These are phyloP conservation scores for Pleurotus sapidus DNA, from an alignment of 768 basidiomycete species.

Conservation along the genomic window DNA sequence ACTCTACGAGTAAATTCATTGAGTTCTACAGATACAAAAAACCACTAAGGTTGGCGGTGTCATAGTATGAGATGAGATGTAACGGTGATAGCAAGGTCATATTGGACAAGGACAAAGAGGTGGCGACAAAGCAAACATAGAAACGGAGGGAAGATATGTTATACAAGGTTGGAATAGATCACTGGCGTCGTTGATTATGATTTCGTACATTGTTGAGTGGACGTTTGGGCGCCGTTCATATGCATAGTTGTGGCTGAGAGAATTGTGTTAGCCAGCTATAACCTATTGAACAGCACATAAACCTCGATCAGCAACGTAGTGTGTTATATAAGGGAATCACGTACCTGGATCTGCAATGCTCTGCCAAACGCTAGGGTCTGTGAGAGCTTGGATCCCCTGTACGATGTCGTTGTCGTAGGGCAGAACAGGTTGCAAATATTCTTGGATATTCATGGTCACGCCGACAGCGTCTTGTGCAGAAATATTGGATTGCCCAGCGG, in stretches of 20 bases:
- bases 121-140: too few relatives aligned
- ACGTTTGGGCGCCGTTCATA: background rate
- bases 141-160: too few relatives aligned
- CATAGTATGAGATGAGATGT: too few relatives aligned
- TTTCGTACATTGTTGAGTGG: slow-evolving; percentile 1
- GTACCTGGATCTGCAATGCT: slow-evolving; percentile 54
- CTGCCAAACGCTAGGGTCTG: slow-evolving; percentile 52
- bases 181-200: background rate
- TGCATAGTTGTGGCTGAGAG: slow-evolving; percentile 7
- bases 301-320: background rate
- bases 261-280: slow-evolving; percentile 7
- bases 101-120: too few relatives aligned
- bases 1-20: too few relatives aligned
- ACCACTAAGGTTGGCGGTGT: too few relatives aligned
- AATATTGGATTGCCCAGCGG: background rate
- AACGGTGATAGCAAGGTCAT: too few relatives aligned
- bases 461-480: slow-evolving; percentile 16
- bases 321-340: slow-evolving; percentile 15
- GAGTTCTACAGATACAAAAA: too few relatives aligned
- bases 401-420: slow-evolving; percentile 59
- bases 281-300: background rate
- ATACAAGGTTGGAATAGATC: background rate
- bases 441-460: slow-evolving; percentile 25
- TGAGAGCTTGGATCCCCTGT: slow-evolving; percentile 58
- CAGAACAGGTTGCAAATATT: slow-evolving; percentile 52